Evolutionary conservation across 73 alveolate species (phyloP).

Genomic region (Paramecium pentaurelia): DNA sequence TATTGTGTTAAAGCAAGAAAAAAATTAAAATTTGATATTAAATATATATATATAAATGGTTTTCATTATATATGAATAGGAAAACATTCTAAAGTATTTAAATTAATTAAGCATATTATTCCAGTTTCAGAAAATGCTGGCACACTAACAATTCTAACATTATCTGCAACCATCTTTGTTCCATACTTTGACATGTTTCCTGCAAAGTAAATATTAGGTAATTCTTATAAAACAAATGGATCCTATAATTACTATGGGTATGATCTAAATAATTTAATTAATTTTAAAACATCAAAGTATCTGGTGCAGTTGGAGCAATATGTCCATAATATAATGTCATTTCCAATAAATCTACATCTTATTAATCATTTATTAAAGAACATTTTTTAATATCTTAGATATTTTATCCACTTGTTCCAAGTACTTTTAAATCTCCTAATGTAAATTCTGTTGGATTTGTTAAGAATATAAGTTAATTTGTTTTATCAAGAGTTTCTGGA

Average conservation of each 20-base stretch:
- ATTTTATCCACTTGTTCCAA: constrained; percentile 38
- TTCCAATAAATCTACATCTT: neutral
- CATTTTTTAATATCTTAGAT: neutral
- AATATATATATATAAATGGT: neutral
- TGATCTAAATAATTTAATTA: neutral
- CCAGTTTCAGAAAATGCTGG: constrained; percentile 32
- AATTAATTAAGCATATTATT: neutral
- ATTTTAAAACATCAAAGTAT: neutral
- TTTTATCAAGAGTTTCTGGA: neutral
- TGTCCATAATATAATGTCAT: neutral
- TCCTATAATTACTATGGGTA: neutral
- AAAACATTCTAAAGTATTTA: neutral
- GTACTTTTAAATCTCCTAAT: neutral
- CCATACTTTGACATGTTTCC: constrained; percentile 8
- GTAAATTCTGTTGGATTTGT: constrained; percentile 24
- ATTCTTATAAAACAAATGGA: constrained; percentile 5
- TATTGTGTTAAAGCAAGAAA: neutral
- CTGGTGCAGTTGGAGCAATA: constrained; percentile 37
- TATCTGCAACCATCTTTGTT: neutral
- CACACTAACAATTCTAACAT: neutral
- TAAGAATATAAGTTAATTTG: neutral
- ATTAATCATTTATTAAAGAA: neutral
- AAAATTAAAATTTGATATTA: neutral
- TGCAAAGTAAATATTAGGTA: constrained; percentile 33
- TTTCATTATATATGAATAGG: neutral